Evolutionary conservation across 2,329 filamentous ascomycete species (phyloP), one percentile per base, ranked within the genome.

Genomic region (Aspergillus viridinutans): DNA sequence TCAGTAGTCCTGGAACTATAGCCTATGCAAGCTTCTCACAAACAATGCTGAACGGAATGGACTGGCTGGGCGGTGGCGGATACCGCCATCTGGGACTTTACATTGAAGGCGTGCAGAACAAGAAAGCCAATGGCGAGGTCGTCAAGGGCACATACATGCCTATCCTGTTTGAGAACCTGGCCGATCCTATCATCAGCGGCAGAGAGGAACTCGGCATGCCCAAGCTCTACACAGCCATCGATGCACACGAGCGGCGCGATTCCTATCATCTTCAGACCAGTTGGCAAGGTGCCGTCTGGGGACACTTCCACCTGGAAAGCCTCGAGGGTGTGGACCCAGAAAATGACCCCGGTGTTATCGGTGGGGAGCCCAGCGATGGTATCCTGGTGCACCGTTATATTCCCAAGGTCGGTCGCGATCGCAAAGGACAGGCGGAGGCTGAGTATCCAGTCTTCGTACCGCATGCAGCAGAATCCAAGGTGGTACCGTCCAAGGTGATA

Each of bases 171-270:
- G 85, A 88, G 65, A 80, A 74, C 52, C 67, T 83, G 73, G 73
- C 83, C 0, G 85, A 88, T 59, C 82, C 85, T 0, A 85, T 88
- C 47, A 67, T 86, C 0, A 81, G 80, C 3, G 84, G 83, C 0
- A 73, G 83, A 1, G 84, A 87, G 49, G 85, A 87, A 61, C 74
- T 86, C 0, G 85, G 85, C 0, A 83, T 86, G 78, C 83, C 83
- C 0, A 87, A 86, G 69, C 60, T 85, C 0, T 84, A 76, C 60
- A 78, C 78, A n/a, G 71, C 78, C 0, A 75, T 86, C 9, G 76
- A 83, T 26, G 61, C 83, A 14, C 61, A 74, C 28, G 66, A 71
- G 45, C 67, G 70, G 23, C 63, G 59, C 17, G 65, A 70, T 29
- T 73, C 72, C 0, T 79, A 75, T 58, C 68, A 68, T 4, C 61